Evolutionary conservation across 495 filamentous ascomycete genomes (phyloP).

Genomic region (Penicillium cosmopolitanum): DNA sequence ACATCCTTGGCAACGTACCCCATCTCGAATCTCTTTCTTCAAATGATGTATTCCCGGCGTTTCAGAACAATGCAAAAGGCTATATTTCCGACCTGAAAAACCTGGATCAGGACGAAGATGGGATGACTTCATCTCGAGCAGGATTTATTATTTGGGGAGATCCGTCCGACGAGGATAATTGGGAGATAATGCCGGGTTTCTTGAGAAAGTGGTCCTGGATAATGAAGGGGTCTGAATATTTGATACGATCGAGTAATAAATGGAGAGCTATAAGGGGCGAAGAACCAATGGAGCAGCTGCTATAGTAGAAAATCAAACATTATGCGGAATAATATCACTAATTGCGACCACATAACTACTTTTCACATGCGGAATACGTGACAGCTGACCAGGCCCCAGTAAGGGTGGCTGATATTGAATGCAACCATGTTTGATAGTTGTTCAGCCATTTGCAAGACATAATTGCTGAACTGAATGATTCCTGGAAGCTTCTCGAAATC

Average conservation of each 20-base stretch:
- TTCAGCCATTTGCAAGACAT: background rate
- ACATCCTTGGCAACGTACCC: background rate
- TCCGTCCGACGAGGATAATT: background rate
- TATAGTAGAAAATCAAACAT: background rate
- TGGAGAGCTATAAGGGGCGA: background rate
- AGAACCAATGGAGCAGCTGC: background rate
- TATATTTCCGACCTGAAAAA: background rate
- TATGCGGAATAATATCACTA: too few species aligned
- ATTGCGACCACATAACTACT: too few species aligned
- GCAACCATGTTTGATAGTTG: background rate
- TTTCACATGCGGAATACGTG: too few species aligned
- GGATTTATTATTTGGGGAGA: constrained; percentile 3
- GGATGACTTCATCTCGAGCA: background rate
- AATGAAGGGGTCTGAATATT: background rate
- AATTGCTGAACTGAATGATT: background rate
- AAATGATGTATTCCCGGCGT: background rate
- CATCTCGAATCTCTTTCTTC: background rate
- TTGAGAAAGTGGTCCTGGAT: constrained; percentile 1
- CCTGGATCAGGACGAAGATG: background rate
- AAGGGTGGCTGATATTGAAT: background rate
- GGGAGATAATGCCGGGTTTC: background rate
- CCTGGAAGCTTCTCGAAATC: background rate
- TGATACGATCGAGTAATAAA: background rate
- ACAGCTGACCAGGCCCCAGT: too few species aligned
- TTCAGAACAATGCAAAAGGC: background rate